phyloP scores from a whole-genome alignment of 257 asterid species.

The Solanum chaucha region DNA sequence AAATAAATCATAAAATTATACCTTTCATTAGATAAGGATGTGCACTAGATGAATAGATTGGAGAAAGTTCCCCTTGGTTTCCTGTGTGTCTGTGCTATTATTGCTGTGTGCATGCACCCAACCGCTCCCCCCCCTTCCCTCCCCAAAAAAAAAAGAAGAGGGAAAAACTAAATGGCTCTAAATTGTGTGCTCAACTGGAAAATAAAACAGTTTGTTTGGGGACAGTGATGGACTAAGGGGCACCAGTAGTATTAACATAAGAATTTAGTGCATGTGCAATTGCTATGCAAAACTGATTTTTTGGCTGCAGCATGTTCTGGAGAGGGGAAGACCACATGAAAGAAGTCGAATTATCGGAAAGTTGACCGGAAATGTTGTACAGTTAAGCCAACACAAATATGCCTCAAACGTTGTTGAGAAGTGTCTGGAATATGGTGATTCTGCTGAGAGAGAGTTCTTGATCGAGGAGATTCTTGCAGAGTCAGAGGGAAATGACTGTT shows the following conservation, averaged over 20 bases:
- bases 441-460: conserved; percentile 46
- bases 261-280: not conserved
- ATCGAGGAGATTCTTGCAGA: conserved; percentile 67
- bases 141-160: not conserved
- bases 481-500: conserved; percentile 49
- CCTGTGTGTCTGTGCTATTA: not conserved
- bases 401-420: conserved; percentile 89
- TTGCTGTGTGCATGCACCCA: not conserved
- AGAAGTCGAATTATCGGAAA: conserved; percentile 53
- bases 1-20: not conserved
- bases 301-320: conserved; percentile 62
- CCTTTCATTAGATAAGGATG: not conserved
- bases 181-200: not conserved
- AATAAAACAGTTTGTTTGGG: not conserved
- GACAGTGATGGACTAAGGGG: not conserved
- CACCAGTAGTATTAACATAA: not conserved
- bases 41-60: not conserved
- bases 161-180: not conserved
- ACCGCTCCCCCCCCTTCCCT: not conserved
- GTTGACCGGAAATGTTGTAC: conserved; percentile 54
- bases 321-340: conserved; percentile 62
- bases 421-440: conserved; percentile 56
- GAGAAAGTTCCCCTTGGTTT: not conserved
- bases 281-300: not conserved
- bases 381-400: conserved; percentile 78